These are phyloP conservation scores for Pleurotus djamor DNA, from an alignment of 768 basidiomycete species.

Conservation along the genomic window DNA sequence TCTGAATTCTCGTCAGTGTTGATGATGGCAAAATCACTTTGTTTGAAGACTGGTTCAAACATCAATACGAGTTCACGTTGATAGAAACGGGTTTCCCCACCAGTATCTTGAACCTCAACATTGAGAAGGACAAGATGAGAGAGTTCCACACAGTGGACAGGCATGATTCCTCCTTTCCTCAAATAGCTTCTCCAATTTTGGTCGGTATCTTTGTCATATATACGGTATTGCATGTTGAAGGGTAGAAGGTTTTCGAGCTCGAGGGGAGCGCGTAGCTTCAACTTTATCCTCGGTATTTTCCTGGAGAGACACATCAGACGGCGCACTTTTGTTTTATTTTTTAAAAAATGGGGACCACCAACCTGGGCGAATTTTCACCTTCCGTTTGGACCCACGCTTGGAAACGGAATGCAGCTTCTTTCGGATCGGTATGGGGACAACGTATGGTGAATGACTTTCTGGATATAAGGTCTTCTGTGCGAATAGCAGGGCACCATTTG, in stretches of 20 bases:
- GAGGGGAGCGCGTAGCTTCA: conserved; percentile 88
- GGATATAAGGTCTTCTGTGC: conserved; percentile 85
- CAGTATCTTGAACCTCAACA: conserved; percentile 87
- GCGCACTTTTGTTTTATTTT: background rate
- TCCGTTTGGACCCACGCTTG: conserved; percentile 90
- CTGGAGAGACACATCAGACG: conserved; percentile 31
- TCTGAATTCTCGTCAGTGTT: conserved; percentile 91
- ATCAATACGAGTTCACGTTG: background rate
- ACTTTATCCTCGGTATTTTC: conserved; percentile 79
- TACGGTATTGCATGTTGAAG: conserved; percentile 92
- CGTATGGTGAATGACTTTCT: conserved; percentile 72
- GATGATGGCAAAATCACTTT: conserved; percentile 97
- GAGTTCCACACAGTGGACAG: conserved; percentile 93
- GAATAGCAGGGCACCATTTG: conserved; percentile 84
- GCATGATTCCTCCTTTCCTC: conserved; percentile 91
- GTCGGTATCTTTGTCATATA: conserved; percentile 93
- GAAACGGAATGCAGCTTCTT: conserved; percentile 91
- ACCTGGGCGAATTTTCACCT: conserved; percentile 50
- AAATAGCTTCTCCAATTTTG: conserved; percentile 95
- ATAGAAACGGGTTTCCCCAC: conserved; percentile 35
- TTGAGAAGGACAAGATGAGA: conserved; percentile 88
- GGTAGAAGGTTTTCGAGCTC: conserved; percentile 96
- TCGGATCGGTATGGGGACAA: conserved; percentile 78
- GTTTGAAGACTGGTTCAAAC: conserved; percentile 66
- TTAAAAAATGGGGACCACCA: conserved; percentile 16